Evolutionary conservation across 73 alveolate species (phyloP).

Genomic region (Symbiodinium natans): DNA sequence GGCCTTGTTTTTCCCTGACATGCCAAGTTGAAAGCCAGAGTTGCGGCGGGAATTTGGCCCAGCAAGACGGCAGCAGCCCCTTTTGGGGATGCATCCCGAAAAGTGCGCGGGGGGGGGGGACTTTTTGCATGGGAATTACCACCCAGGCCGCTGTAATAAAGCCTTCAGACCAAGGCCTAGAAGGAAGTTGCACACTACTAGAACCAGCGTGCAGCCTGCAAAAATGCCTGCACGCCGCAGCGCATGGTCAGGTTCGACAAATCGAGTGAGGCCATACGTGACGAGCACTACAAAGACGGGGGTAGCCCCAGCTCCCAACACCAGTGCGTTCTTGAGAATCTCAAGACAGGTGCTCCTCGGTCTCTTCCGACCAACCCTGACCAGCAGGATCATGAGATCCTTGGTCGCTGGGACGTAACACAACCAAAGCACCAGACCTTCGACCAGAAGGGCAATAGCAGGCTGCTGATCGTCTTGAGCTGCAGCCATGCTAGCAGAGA

Average conservation of each 20-base stretch:
- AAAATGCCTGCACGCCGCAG: neutral
- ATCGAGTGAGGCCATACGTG: neutral
- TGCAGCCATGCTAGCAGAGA: neutral
- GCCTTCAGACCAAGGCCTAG: neutral
- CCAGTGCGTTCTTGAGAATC: neutral
- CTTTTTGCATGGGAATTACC: neutral
- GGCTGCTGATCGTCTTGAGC: neutral
- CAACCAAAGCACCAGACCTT: slow-evolving; percentile 10
- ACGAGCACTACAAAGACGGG: neutral
- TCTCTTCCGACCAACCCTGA: neutral
- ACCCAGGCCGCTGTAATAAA: neutral
- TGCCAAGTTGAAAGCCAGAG: too few relatives aligned
- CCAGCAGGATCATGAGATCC: neutral
- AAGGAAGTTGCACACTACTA: neutral
- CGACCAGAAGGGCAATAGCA: neutral
- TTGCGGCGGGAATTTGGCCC: too few relatives aligned
- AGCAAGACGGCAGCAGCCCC: too few relatives aligned
- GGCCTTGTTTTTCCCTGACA: too few relatives aligned
- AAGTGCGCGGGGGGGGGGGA: neutral
- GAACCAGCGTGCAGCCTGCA: neutral
- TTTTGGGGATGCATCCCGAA: neutral
- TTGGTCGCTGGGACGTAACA: neutral
- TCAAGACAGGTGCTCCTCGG: neutral
- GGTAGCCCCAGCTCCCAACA: neutral
- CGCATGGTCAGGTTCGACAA: neutral